Evolutionary conservation across 805 yeast species (phyloP).

Genomic region (Naumovozyma dairenensis): DNA sequence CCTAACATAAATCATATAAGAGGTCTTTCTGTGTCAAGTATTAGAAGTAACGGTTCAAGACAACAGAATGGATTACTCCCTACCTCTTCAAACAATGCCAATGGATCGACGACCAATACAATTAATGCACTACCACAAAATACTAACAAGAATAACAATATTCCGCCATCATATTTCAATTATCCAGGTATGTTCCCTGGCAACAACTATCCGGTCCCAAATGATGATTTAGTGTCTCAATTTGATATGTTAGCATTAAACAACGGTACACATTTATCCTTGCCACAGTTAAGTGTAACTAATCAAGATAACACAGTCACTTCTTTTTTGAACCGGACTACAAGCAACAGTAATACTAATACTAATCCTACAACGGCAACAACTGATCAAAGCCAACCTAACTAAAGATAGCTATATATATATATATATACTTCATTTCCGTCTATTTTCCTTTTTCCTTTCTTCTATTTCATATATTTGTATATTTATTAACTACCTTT

Average conservation of each 20-base stretch:
- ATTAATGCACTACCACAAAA: no score
- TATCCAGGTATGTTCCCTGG: slow-evolving; percentile 28
- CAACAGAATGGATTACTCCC: slow-evolving; percentile 8
- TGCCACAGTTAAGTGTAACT: slow-evolving; percentile 25
- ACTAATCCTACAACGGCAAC: not conserved
- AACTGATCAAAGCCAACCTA: no score
- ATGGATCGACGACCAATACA: slow-evolving; percentile 1
- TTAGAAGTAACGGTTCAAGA: slow-evolving; percentile 24
- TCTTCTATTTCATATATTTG: no score
- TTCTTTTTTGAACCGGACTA: not conserved
- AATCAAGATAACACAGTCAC: slow-evolving; percentile 12
- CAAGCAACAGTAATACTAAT: not conserved
- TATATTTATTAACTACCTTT: no score
- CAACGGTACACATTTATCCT: slow-evolving; percentile 23
- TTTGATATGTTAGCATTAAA: slow-evolving; percentile 23
- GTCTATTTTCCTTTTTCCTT: no score
- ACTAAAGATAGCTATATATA: no score
- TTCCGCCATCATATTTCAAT: slow-evolving; percentile 19
- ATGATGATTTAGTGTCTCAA: slow-evolving; percentile 22
- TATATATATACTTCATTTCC: no score
- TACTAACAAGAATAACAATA: no score
- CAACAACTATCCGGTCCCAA: slow-evolving; percentile 6
- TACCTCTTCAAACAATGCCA: not conserved
- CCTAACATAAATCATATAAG: slow-evolving; percentile 17
- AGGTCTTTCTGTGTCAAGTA: slow-evolving; percentile 26